Conservation (phyloP, 352 stramenopile genomes). For the Peronosclerospora sorghi region DNA sequence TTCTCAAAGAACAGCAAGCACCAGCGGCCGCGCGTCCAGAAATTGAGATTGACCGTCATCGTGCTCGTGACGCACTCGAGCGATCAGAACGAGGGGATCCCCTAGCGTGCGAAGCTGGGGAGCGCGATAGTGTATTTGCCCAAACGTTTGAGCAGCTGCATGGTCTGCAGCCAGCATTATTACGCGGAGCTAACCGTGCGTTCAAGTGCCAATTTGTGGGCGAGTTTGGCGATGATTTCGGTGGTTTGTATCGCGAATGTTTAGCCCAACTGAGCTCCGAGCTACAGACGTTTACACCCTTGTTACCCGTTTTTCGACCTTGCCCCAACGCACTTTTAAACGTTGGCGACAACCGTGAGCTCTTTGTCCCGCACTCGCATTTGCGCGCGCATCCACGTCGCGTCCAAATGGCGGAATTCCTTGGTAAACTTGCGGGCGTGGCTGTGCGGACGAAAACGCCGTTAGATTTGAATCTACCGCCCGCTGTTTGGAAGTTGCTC, state of each 20-base stretch:
- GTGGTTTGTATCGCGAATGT: no score
- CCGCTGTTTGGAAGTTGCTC: slow-evolving; percentile 89
- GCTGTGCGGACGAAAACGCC: slow-evolving; percentile 89
- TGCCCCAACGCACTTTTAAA: no score
- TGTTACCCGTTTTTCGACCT: no score
- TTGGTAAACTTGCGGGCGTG: slow-evolving; percentile 91
- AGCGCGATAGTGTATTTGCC: slow-evolving; percentile 76
- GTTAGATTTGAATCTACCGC: slow-evolving; percentile 85
- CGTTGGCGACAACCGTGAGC: no score
- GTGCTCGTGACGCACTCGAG: slow-evolving; percentile 55
- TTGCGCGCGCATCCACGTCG: no score
- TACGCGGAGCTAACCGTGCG: slow-evolving; percentile 74
- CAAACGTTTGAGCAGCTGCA: slow-evolving; percentile 84
- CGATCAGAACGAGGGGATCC: slow-evolving; percentile 23
- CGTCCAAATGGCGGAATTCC: no score
- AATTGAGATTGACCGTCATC: slow-evolving; percentile 79
- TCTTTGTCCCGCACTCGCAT: no score
- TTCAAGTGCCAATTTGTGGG: slow-evolving; percentile 89
- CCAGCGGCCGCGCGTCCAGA: slow-evolving; percentile 66
- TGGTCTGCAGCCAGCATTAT: slow-evolving; percentile 65
- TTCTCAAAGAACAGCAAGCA: slow-evolving; percentile 81
- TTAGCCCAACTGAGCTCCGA: no score
- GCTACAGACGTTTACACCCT: no score
- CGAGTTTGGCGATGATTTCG: no score
- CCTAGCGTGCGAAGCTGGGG: no score